These are phyloP conservation scores for Aspergillus caelatus DNA, from an alignment of 2,329 filamentous ascomycete genomes.

Conservation along the genomic window DNA sequence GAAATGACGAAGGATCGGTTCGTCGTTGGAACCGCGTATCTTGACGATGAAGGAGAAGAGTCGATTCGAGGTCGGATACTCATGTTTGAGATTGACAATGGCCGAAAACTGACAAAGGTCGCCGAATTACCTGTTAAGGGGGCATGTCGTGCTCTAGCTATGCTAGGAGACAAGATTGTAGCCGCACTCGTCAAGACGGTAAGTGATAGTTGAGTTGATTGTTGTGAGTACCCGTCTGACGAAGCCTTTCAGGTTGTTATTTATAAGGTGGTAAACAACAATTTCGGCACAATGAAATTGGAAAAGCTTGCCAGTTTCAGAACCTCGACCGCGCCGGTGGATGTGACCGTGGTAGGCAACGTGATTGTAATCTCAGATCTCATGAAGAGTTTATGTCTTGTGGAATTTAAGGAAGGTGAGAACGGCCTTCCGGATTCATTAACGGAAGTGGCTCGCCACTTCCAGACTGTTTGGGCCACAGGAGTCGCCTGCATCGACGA, in stretches of 20 bases:
- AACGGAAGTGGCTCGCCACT: slow-evolving; percentile 76
- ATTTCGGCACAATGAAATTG: slow-evolving; percentile 53
- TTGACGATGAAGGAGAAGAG: slow-evolving; percentile 62
- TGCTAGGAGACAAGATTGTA: slow-evolving; percentile 76
- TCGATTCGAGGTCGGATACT: slow-evolving; percentile 75
- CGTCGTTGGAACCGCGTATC: slow-evolving; percentile 83
- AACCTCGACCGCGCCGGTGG: slow-evolving; percentile 80
- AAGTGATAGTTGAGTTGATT: slow-evolving; percentile 23
- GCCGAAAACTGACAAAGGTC: slow-evolving; percentile 73
- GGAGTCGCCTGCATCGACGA: slow-evolving; percentile 72
- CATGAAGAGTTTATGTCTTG: slow-evolving; percentile 86
- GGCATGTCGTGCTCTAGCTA: slow-evolving; percentile 75
- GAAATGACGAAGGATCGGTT: slow-evolving; percentile 69
- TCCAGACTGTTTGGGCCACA: slow-evolving; percentile 79
- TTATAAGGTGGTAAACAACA: slow-evolving; percentile 51
- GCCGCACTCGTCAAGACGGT: slow-evolving; percentile 90
- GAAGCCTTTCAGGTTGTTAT: slow-evolving; percentile 55
- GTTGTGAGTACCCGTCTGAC: neutral
- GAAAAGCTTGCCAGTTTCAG: slow-evolving; percentile 75
- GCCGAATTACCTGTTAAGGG: slow-evolving; percentile 72
- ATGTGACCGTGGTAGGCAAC: slow-evolving; percentile 72
- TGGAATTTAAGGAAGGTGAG: slow-evolving; percentile 67
- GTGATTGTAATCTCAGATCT: slow-evolving; percentile 84
- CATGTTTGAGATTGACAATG: slow-evolving; percentile 74
- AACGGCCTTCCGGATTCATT: slow-evolving; percentile 65